phyloP scores from a whole-genome alignment of 73 alveolate genomes.

The Symbiodinium natans region DNA sequence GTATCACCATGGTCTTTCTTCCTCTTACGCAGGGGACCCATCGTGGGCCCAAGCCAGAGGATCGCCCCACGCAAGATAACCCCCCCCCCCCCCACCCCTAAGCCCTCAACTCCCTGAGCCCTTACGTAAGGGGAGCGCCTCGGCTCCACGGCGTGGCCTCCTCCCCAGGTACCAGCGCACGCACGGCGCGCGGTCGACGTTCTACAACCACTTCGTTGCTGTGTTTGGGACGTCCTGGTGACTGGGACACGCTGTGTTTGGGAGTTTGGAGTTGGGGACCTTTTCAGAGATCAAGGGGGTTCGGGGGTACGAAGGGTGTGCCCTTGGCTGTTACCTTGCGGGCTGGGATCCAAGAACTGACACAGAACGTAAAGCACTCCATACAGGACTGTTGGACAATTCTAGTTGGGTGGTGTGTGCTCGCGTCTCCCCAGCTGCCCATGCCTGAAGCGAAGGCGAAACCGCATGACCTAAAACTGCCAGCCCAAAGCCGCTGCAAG shows the following conservation, averaged over 20 bases:
- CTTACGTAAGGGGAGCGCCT: not conserved
- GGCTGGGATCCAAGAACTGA: not conserved
- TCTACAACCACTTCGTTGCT: constrained; percentile 34
- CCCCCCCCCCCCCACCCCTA: not conserved
- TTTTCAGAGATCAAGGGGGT: not conserved
- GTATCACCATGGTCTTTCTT: not conserved
- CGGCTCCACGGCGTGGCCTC: not conserved
- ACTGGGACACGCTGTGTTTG: not conserved
- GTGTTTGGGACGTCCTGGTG: constrained; percentile 55
- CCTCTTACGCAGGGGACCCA: not conserved
- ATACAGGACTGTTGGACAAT: not conserved
- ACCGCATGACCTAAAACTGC: too few relatives aligned
- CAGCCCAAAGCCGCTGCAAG: too few relatives aligned
- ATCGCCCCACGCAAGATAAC: not conserved
- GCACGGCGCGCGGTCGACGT: constrained; percentile 30
- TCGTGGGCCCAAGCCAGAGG: not conserved
- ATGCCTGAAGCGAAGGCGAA: too few relatives aligned
- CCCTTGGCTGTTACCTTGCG: not conserved
- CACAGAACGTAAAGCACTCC: not conserved
- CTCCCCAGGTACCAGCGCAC: constrained; percentile 87
- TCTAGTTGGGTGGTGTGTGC: not conserved
- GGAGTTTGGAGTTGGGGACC: not conserved
- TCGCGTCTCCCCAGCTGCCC: too few relatives aligned
- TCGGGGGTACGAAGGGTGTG: not conserved
- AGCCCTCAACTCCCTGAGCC: not conserved